Percentiles rank a stretch among this genome's conserved stretches.
phyloP scores from a whole-genome alignment of 768 basidiomycete genomes.

The Leccinum subgranulosum region DNA sequence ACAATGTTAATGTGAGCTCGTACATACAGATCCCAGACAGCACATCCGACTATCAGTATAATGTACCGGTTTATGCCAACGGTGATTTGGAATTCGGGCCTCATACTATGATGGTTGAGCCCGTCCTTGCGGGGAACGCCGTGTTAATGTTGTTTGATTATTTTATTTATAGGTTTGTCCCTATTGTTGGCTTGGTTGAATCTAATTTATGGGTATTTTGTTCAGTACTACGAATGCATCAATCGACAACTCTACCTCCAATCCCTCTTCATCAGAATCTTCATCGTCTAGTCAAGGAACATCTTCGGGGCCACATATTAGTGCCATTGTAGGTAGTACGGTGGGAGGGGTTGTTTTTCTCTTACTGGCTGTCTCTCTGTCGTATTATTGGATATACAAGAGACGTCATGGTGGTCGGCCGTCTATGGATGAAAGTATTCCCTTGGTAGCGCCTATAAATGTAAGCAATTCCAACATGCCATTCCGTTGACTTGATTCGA shows the following conservation, averaged over 20 bases:
- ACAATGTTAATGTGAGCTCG: background rate
- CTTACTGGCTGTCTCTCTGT: background rate
- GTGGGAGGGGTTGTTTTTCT: background rate
- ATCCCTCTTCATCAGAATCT: background rate
- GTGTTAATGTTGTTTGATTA: slow-evolving; percentile 19
- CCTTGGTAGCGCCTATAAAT: background rate
- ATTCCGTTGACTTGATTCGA: background rate
- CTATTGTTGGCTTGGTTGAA: background rate
- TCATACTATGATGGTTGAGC: slow-evolving; percentile 10
- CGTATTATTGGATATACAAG: background rate
- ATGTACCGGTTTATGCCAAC: slow-evolving; percentile 15
- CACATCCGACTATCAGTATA: slow-evolving; percentile 9
- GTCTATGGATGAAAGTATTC: background rate
- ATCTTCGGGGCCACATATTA: background rate
- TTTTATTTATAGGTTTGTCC: slow-evolving; percentile 17
- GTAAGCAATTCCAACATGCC: background rate
- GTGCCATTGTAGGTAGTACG: slow-evolving; percentile 5
- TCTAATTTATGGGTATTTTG: background rate
- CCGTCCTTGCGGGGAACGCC: background rate
- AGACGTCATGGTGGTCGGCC: background rate
- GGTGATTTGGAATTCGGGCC: background rate
- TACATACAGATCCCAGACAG: slow-evolving; percentile 4
- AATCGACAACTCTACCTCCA: background rate
- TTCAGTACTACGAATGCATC: slow-evolving; percentile 6
- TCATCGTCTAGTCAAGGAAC: background rate